Evolutionary conservation across 805 yeast species (phyloP), one percentile per base, ranked within the genome.

Genomic region (Torulaspora microellipsoides): DNA sequence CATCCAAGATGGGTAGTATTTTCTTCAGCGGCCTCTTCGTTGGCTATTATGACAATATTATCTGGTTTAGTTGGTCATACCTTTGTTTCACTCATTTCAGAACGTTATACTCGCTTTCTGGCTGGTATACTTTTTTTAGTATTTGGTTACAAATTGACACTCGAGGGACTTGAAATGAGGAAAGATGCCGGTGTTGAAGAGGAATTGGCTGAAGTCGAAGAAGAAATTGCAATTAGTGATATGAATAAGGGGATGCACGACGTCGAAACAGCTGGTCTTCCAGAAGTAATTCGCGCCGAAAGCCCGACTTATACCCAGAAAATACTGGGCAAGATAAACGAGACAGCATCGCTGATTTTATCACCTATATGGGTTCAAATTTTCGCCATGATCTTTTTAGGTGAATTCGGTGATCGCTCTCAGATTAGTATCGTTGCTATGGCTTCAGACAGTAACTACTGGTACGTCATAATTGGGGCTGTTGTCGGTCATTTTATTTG

Each of bases 401-500:
- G 97, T 48, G 99, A 93, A 69, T 89, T 98, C 95, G 99, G 99
- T 40, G 99, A 93, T 66, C 81, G 99, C 58, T 89, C 97, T 10
- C 99, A 93, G 69, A 88, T 93, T 43, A 96, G 97, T 34, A 93
- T 97, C 28, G 89, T 93, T 57, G 98, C 98, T 32, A 85, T 93
- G 95, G 97, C 98, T 41, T 96, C 99, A 1, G 96, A 96, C 31
- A 81, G 88, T 34, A 85, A 89, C 64, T 93, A 88, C 68, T 82
- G 93, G 90, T 73, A 74, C 53, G 95, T 90, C 31, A 87, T 91
- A 36, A 54, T 81, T 36, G 99, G 99, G 48, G 95, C 95, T 15
- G 78, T 88, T 31, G 64, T 83, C 34, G 99, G 99, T 28, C 99
- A 93, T 66, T 81, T 83, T 8, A 36, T 85, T 8, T 93, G 98